phyloP scores from a whole-genome alignment of 1,139 yeast genomes.

The Scheffersomyces lignicola region DNA sequence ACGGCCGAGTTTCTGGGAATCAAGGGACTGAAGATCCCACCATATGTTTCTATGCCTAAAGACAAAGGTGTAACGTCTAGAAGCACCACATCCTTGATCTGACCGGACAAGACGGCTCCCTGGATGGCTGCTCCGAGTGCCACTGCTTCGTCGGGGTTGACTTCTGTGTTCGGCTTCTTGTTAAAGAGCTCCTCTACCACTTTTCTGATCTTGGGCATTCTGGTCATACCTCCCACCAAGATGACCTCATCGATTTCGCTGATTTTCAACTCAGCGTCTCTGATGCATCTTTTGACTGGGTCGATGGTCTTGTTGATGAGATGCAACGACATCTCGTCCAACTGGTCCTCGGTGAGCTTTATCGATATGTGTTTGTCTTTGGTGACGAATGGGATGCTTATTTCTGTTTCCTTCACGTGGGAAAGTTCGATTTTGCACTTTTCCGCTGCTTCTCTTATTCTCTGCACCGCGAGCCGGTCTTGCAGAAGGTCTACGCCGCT shows the following conservation, averaged over 20 bases:
- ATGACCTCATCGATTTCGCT: conserved; percentile 70
- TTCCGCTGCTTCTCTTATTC: conserved; percentile 74
- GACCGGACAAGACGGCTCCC: conserved; percentile 76
- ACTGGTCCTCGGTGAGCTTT: conserved; percentile 57
- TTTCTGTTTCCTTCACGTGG: conserved; percentile 53
- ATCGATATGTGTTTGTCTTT: conserved; percentile 52
- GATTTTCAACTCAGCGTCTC: conserved; percentile 65
- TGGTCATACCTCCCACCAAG: conserved; percentile 82
- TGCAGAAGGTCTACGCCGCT: conserved; percentile 46
- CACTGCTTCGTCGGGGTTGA: conserved; percentile 84
- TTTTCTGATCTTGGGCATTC: conserved; percentile 73
- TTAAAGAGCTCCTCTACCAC: conserved; percentile 58
- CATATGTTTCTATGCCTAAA: conserved; percentile 78
- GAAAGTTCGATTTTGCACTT: conserved; percentile 69
- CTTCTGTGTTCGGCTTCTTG: conserved; percentile 60
- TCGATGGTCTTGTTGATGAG: conserved; percentile 61
- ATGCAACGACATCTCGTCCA: conserved; percentile 62
- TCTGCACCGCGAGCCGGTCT: conserved; percentile 56
- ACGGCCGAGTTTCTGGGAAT: conserved; percentile 76
- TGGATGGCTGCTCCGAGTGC: conserved; percentile 86
- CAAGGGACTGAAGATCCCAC: conserved; percentile 76
- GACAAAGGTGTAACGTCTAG: conserved; percentile 80
- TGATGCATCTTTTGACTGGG: conserved; percentile 66
- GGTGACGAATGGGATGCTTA: conserved; percentile 64
- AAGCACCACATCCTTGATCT: conserved; percentile 65